Percentiles rank a stretch among this genome's conserved stretches.
phyloP scores from a whole-genome alignment of 2,329 filamentous ascomycete genomes.

The Aspergillus intermedius region DNA sequence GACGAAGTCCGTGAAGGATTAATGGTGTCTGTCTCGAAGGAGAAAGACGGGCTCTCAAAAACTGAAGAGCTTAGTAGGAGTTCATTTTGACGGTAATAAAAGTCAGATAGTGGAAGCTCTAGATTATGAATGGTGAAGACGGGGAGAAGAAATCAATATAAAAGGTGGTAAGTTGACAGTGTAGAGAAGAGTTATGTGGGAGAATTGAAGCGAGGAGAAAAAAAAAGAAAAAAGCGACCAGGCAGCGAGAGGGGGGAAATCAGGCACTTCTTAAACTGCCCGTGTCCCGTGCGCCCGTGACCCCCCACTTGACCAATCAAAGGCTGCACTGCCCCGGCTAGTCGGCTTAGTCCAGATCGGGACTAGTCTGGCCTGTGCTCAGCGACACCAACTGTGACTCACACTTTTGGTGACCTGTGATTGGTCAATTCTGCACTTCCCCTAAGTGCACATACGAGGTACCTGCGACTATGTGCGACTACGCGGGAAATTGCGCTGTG shows the following conservation, averaged over 20 bases:
- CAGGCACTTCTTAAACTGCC: constrained; percentile 33
- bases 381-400: constrained; percentile 33
- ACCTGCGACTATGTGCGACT: too few relatives aligned
- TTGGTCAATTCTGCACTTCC: constrained; percentile 17
- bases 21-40: constrained; percentile 36
- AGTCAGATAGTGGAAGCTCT: constrained; percentile 11
- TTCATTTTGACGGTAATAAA: constrained; percentile 31
- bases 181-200: constrained; percentile 3
- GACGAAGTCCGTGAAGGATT: constrained; percentile 25
- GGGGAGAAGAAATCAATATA: constrained; percentile 3
- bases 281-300: constrained; percentile 15
- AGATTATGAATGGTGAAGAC: constrained; percentile 10
- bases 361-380: constrained; percentile 3
- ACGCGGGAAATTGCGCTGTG: too few relatives aligned
- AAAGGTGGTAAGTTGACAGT: constrained; percentile 2
- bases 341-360: constrained; percentile 4
- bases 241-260: constrained; percentile 31
- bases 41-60: constrained; percentile 30
- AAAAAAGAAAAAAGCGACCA: constrained; percentile 20
- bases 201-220: constrained; percentile 9
- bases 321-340: constrained; percentile 7
- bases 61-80: constrained; percentile 32
- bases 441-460: too few relatives aligned
- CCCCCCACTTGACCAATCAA: constrained; percentile 20
- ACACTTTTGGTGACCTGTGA: constrained; percentile 14